Base-by-base conservation (phyloP, 2,329 filamentous ascomycete species). In the Nigrograna mackinnonii region DNA sequence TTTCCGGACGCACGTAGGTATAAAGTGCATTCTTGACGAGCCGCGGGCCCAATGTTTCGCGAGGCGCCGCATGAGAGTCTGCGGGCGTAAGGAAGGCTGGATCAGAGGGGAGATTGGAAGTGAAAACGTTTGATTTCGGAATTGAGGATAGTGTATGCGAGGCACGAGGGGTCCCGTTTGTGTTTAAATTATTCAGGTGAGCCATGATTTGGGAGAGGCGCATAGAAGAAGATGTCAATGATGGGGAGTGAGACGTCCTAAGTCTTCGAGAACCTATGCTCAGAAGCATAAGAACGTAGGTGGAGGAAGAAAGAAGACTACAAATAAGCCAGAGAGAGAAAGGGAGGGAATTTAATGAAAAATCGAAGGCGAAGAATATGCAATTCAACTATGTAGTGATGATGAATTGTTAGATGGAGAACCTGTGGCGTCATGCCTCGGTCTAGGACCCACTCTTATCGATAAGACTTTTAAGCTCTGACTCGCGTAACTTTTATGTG, bases 1-100 rank as follows among this genome's bases (percentile, higher is more conserved):
- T 70, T 58, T 92, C 87, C 0, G 94, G 94, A 4, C 91, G 84
- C 16, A 99, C 91, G 77, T 86, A 99, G 6, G 91, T 95, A 71
- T 89, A 99, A 37, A 92, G 72, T 4, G 94, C 92, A 45, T 85
- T 82, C 63, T 86, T 89, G 30, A 99, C 94, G 66, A 90, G 78
- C 36, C 91, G 86, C 13, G 94, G 92, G 1, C 81, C 79, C 36
- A 97, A 85, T 24, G 85, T 74, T 43, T 86, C 79, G 57, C 92
- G 84, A 1, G 90, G 86, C 1, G 89, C 90, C 54, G 82, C 80
- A 68, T 97, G 89, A 1, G 92, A 96, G 45, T 80, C 79, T 47
- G 84, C 79, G 0, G 94, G 91, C 0, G 90, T 95, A 13, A 90
- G 85, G 63, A 88, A 96, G 20, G 80, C 71, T 9, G 85, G 69